These are phyloP conservation scores for Mycena sp. DNA, from an alignment of 1,284 basidiomycete species.

Conservation along the genomic window DNA sequence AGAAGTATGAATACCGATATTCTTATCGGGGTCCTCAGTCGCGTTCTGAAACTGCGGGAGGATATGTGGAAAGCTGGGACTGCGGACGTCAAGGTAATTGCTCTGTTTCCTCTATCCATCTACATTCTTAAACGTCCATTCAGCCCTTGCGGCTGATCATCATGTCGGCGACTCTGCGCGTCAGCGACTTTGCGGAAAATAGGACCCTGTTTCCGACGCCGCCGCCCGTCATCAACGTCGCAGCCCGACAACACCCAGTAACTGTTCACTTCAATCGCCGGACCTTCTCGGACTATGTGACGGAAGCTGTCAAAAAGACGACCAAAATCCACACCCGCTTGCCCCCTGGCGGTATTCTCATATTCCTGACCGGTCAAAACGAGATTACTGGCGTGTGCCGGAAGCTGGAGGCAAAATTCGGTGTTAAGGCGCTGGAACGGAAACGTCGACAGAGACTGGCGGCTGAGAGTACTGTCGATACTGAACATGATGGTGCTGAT, in stretches of 20 bases:
- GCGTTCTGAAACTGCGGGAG: constrained; percentile 90
- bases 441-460: constrained; percentile 53
- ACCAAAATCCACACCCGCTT: constrained; percentile 93
- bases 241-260: constrained; percentile 94
- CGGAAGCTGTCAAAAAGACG: constrained; percentile 91
- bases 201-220: constrained; percentile 82
- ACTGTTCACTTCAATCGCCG: constrained; percentile 93
- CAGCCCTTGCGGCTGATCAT: constrained; percentile 93
- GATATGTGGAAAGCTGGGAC: constrained; percentile 86
- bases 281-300: constrained; percentile 90
- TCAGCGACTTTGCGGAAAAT: constrained; percentile 94
- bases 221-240: constrained; percentile 92
- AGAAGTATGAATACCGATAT: constrained; percentile 99
- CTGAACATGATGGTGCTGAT: constrained; percentile 38
- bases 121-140: background rate
- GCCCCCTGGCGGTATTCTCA: constrained; percentile 93
- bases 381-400: constrained; percentile 94
- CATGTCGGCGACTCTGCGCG: constrained; percentile 98
- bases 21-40: constrained; percentile 93
- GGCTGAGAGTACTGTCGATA: constrained; percentile 28
- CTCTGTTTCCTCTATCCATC: constrained; percentile 11
- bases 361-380: constrained; percentile 99
- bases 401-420: constrained; percentile 85
- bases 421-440: constrained; percentile 70
- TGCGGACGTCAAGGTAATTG: constrained; percentile 69